Evolutionary conservation across 1,284 basidiomycete genomes (phyloP).

Genomic region (Phylloboletellus chloephorus): DNA sequence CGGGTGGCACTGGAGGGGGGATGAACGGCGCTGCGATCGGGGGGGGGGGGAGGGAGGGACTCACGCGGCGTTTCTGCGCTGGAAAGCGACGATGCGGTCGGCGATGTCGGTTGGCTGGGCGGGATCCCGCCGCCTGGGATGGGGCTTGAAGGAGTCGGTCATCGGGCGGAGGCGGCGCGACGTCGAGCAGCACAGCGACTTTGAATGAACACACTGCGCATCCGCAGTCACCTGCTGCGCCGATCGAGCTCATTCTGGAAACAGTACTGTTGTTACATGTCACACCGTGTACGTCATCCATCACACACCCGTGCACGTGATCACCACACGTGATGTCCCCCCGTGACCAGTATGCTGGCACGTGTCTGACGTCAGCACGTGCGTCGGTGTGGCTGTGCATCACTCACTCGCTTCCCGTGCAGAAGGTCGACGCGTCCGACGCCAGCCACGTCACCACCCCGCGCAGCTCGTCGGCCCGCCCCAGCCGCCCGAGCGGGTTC

Average conservation of each 20-base stretch:
- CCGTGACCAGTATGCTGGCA: constrained; percentile 61
- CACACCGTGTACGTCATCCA: too few relatives aligned
- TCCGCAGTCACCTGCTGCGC: constrained; percentile 33
- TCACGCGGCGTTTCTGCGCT: constrained; percentile 58
- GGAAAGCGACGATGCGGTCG: constrained; percentile 59
- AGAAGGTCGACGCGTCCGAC: constrained; percentile 70
- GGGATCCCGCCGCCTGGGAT: constrained; percentile 32
- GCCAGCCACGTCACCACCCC: constrained; percentile 80
- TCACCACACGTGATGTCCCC: constrained; percentile 69
- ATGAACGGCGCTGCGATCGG: constrained; percentile 5
- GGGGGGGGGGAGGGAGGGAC: constrained; percentile 23
- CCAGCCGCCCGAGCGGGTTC: constrained; percentile 74
- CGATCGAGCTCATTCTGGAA: constrained; percentile 28
- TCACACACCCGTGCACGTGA: constrained; percentile 15
- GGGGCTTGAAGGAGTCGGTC: constrained; percentile 2
- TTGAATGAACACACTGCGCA: background rate
- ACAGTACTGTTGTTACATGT: constrained; percentile 7
- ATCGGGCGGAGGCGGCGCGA: too few relatives aligned
- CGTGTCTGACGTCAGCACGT: background rate
- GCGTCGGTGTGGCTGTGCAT: constrained; percentile 2
- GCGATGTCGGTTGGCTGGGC: constrained; percentile 60
- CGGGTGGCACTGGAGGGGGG: constrained; percentile 39
- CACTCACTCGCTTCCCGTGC: constrained; percentile 72
- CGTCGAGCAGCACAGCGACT: too few relatives aligned
- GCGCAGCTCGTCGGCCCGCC: constrained; percentile 70